These are phyloP conservation scores for Cyclocybe aegerita DNA, from an alignment of 768 basidiomycete genomes.

Conservation along the genomic window DNA sequence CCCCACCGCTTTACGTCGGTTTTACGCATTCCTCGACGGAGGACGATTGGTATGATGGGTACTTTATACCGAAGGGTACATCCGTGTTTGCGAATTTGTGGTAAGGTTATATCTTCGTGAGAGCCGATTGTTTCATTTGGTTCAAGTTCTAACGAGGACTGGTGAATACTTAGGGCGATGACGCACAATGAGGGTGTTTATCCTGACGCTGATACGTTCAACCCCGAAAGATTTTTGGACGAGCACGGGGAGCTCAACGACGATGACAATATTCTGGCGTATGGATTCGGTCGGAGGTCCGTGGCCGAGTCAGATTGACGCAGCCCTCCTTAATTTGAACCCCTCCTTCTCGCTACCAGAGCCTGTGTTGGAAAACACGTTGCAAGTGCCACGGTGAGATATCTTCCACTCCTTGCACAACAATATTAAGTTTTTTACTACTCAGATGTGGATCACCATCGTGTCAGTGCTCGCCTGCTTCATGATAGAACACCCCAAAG, in stretches of 20 bases:
- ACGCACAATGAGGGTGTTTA: slow-evolving; percentile 23
- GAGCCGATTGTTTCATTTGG: too few relatives aligned
- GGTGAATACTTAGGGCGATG: slow-evolving; percentile 16
- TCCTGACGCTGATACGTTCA: slow-evolving; percentile 22
- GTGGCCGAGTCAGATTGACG: too few relatives aligned
- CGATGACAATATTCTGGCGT: too few relatives aligned
- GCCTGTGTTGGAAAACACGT: slow-evolving; percentile 18
- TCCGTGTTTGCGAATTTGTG: slow-evolving; percentile 17
- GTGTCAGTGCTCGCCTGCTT: slow-evolving; percentile 26
- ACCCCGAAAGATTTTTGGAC: slow-evolving; percentile 27
- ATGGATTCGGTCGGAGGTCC: too few relatives aligned
- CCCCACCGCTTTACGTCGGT: slow-evolving; percentile 16
- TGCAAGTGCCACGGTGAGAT: slow-evolving; percentile 14
- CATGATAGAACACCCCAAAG: slow-evolving; percentile 22
- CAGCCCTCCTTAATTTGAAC: too few relatives aligned
- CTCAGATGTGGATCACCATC: slow-evolving; percentile 19
- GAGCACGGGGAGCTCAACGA: slow-evolving; percentile 7
- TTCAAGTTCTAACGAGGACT: not conserved
- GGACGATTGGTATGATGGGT: slow-evolving; percentile 28
- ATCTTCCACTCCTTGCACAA: not conserved
- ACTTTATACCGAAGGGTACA: slow-evolving; percentile 25
- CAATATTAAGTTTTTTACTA: not conserved
- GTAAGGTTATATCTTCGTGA: slow-evolving; percentile 2
- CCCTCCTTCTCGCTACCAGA: not conserved
- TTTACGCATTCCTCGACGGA: slow-evolving; percentile 21